Conservation (phyloP, 2,329 filamentous ascomycete genomes). For the Phialemoniopsis sp. region DNA sequence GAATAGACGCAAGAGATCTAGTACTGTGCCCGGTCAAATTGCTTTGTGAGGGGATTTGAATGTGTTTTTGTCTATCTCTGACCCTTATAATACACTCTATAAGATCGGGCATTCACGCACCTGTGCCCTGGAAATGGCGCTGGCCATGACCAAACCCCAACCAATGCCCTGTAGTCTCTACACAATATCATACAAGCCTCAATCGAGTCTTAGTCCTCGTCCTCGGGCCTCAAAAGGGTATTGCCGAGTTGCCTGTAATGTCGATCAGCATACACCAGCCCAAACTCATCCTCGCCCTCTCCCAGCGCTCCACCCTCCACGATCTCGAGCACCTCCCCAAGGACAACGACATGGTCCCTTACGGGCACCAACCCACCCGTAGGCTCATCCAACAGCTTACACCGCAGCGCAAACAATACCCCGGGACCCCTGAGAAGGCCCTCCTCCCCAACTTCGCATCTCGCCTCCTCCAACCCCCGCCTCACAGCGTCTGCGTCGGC, state of each 20-base stretch:
- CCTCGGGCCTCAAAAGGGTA: conserved; percentile 51
- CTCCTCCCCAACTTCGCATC: conserved; percentile 33
- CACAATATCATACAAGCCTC: no score
- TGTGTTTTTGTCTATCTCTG: no score
- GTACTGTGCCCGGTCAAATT: no score
- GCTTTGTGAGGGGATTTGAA: no score
- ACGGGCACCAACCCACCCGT: conserved; percentile 38
- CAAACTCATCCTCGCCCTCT: conserved; percentile 27
- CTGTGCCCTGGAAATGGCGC: no score
- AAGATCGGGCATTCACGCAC: no score
- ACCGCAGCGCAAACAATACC: conserved; percentile 33
- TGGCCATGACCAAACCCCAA: no score
- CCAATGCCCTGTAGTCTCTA: no score
- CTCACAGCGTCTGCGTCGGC: conserved; percentile 12
- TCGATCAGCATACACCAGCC: conserved; percentile 44
- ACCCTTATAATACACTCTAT: no score
- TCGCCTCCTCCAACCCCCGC: conserved; percentile 28
- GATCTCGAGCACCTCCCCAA: conserved; percentile 46
- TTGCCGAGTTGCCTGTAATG: conserved; percentile 49
- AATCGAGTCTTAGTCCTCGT: neutral
- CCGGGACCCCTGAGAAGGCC: conserved; percentile 14
- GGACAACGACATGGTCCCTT: conserved; percentile 47
- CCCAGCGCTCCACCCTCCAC: conserved; percentile 19
- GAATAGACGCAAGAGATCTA: no score
- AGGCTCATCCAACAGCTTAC: conserved; percentile 32